Percentiles rank a stretch among this genome's conserved stretches.
These are phyloP conservation scores for Maudiozyma humilis DNA, from an alignment of 1,139 yeast genomes.

Conservation along the genomic window DNA sequence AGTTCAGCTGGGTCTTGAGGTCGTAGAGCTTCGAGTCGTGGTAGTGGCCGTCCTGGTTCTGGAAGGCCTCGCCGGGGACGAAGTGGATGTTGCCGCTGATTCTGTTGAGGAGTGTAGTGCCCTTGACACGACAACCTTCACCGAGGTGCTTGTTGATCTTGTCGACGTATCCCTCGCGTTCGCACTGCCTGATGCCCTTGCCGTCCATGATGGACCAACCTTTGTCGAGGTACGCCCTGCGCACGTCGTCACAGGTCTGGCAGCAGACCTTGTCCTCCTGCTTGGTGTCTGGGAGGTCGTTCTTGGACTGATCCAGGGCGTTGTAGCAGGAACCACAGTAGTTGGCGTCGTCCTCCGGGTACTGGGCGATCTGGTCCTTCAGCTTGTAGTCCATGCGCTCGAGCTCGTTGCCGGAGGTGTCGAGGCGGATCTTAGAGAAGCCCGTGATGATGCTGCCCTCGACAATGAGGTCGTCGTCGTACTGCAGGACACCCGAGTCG, in stretches of 20 bases:
- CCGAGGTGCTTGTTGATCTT: slow-evolving; percentile 48
- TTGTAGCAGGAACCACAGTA: slow-evolving; percentile 93
- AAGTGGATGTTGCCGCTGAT: slow-evolving; percentile 88
- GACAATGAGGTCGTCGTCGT: slow-evolving; percentile 48
- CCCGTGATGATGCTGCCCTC: slow-evolving; percentile 38
- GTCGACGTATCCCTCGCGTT: slow-evolving; percentile 74
- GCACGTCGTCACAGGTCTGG: slow-evolving; percentile 75
- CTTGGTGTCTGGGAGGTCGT: slow-evolving; percentile 33
- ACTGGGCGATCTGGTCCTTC: slow-evolving; percentile 27
- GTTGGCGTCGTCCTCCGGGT: slow-evolving; percentile 28
- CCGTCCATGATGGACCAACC: slow-evolving; percentile 93
- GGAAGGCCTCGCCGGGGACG: slow-evolving; percentile 79
- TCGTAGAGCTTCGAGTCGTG: slow-evolving; percentile 77
- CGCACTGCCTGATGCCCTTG: slow-evolving; percentile 79
- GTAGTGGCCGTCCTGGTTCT: slow-evolving; percentile 51
- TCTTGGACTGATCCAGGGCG: slow-evolving; percentile 55
- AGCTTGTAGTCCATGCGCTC: slow-evolving; percentile 31
- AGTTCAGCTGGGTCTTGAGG: slow-evolving; percentile 49
- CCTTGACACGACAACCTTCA: slow-evolving; percentile 86
- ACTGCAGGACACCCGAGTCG: slow-evolving; percentile 73
- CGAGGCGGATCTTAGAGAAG: slow-evolving; percentile 60
- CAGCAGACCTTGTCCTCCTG: slow-evolving; percentile 54
- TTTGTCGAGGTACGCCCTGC: slow-evolving; percentile 65
- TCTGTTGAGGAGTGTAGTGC: slow-evolving; percentile 71
- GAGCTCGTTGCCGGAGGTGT: slow-evolving; percentile 20